These are phyloP conservation scores for Zelonia costaricensis DNA, from an alignment of 208 protist genomes.

Conservation along the genomic window DNA sequence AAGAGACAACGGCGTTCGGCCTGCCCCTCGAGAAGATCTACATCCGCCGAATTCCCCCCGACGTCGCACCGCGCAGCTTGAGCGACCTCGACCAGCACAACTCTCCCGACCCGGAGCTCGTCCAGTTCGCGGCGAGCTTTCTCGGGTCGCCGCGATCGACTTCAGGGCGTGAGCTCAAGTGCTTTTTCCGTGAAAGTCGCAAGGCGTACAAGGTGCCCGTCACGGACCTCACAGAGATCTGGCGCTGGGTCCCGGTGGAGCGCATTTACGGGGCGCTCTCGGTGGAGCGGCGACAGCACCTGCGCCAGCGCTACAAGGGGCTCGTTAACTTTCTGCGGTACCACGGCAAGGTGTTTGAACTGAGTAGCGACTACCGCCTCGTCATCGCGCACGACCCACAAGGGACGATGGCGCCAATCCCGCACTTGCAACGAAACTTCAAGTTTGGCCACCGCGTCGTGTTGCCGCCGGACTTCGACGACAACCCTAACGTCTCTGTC, in stretches of 20 bases:
- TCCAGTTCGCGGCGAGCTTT: conserved; percentile 47
- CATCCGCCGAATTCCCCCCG: conserved; percentile 71
- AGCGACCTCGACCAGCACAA: conserved; percentile 69
- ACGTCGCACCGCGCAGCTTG: conserved; percentile 70
- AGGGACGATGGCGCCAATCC: conserved; percentile 65
- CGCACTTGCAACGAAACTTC: conserved; percentile 66
- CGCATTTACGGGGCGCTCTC: conserved; percentile 66
- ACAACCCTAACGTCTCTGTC: conserved; percentile 41
- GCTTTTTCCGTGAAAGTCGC: conserved; percentile 13
- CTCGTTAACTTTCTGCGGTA: conserved; percentile 83
- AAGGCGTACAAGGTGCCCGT: not conserved
- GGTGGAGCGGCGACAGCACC: conserved; percentile 37
- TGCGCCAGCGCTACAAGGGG: conserved; percentile 61
- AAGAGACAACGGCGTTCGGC: conserved; percentile 32
- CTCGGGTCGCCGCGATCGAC: conserved; percentile 71
- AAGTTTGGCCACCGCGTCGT: conserved; percentile 65
- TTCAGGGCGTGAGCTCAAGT: not conserved
- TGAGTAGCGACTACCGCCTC: conserved; percentile 67
- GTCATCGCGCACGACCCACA: conserved; percentile 81
- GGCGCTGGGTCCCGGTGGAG: conserved; percentile 79
- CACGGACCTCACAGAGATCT: conserved; percentile 20
- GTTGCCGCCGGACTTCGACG: conserved; percentile 68
- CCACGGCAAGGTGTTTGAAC: conserved; percentile 82
- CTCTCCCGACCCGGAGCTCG: conserved; percentile 58
- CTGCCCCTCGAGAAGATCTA: conserved; percentile 65